phyloP scores from a whole-genome alignment of 75 land plant genomes.

The Larix kaempferi region DNA sequence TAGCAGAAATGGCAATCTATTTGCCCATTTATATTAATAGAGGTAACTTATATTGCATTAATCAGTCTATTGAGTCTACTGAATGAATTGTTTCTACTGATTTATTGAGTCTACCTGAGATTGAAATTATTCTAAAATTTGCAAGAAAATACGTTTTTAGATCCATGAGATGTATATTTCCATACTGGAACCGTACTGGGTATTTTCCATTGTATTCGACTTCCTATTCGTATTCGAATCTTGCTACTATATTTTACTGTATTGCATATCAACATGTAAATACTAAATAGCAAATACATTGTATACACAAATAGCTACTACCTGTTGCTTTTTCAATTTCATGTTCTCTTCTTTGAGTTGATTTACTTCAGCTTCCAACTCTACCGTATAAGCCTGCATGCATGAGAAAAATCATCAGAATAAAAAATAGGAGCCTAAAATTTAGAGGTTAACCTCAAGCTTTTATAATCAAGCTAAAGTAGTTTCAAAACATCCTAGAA shows the following conservation, averaged over 20 bases:
- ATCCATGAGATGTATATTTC: background rate
- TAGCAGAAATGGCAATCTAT: too few species aligned
- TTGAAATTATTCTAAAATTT: background rate
- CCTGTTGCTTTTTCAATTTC: slow-evolving; percentile 23
- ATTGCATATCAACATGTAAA: too few species aligned
- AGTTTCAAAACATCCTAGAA: background rate
- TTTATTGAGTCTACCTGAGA: background rate
- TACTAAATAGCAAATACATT: too few species aligned
- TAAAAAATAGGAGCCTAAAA: background rate
- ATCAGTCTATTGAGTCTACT: too few species aligned
- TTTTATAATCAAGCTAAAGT: background rate
- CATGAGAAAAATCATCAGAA: background rate
- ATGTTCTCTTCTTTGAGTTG: slow-evolving; percentile 71
- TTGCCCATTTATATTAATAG: too few species aligned
- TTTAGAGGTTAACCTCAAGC: too few species aligned
- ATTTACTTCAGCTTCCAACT: slow-evolving; percentile 78
- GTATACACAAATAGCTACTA: background rate
- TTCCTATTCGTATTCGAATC: too few species aligned
- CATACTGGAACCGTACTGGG: too few species aligned
- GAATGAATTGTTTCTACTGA: background rate
- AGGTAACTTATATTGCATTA: too few species aligned
- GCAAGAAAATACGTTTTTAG: background rate
- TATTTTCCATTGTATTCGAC: background rate
- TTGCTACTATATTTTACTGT: too few species aligned
- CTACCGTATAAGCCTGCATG: slow-evolving; percentile 79